Evolutionary conservation across 768 basidiomycete species (phyloP).

Genomic region (Lactarius akahatsu): DNA sequence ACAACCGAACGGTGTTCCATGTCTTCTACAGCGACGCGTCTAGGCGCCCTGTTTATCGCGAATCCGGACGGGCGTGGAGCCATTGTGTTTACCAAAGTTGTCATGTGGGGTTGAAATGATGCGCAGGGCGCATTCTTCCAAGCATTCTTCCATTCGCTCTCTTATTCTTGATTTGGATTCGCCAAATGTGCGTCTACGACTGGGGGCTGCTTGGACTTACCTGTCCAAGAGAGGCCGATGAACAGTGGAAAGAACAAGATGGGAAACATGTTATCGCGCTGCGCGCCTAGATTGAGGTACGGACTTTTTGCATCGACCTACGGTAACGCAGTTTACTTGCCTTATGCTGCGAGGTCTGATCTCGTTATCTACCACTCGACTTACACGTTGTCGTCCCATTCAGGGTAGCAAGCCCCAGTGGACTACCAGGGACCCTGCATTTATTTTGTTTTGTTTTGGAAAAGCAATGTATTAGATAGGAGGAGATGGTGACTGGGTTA

Average conservation of each 20-base stretch:
- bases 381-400: constrained; percentile 9
- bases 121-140: neutral
- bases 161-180: neutral
- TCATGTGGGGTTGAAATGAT: constrained; percentile 28
- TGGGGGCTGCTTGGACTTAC: constrained; percentile 1
- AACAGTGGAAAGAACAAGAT: constrained; percentile 11
- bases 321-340: constrained; percentile 11
- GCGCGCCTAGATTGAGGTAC: constrained; percentile 24
- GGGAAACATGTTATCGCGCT: constrained; percentile 11
- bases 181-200: neutral
- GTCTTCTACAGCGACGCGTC: constrained; percentile 21
- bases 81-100: constrained; percentile 30
- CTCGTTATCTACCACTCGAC: constrained; percentile 15
- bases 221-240: constrained; percentile 4
- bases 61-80: constrained; percentile 26
- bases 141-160: neutral
- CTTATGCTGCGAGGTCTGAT: constrained; percentile 7
- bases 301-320: neutral
- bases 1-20: constrained; percentile 6
- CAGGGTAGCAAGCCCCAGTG: constrained; percentile 6
- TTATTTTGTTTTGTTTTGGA: neutral
- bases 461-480: neutral
- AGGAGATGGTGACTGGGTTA: neutral
- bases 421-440: neutral
- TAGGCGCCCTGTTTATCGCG: constrained; percentile 30